Evolutionary conservation across 345 rosid species (phyloP).

Genomic region (Eucalyptus leucophloia): DNA sequence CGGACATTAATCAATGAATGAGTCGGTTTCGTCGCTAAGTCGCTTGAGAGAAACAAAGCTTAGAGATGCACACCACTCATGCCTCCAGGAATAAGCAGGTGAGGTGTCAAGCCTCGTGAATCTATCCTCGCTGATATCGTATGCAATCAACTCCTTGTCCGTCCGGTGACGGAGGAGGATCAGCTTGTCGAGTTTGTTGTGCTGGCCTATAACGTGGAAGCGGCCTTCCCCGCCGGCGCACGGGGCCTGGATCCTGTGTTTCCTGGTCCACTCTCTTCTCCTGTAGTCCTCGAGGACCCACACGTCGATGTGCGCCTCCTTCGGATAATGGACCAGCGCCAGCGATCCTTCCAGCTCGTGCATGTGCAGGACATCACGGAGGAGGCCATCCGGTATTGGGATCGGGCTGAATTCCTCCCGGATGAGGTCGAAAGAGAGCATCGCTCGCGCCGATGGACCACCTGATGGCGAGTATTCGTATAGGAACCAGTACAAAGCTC

Average conservation of each 20-base stretch:
- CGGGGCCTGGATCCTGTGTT: not conserved
- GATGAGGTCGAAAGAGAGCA: not conserved
- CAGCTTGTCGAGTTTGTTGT: not conserved
- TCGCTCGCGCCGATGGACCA: accelerated
- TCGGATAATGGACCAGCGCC: not conserved
- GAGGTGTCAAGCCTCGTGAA: not conserved
- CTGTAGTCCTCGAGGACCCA: not conserved
- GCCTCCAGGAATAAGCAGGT: not conserved
- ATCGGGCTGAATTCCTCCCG: not conserved
- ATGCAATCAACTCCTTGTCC: not conserved
- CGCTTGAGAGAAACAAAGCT: not conserved
- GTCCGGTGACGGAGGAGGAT: not conserved
- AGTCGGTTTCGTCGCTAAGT: not conserved
- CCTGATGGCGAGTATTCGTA: not conserved
- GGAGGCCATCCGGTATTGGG: not conserved
- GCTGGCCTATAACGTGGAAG: not conserved
- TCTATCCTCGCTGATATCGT: not conserved
- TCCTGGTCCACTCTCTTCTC: not conserved
- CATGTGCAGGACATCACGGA: not conserved
- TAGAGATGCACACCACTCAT: not conserved
- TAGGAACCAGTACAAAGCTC: not conserved
- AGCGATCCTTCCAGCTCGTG: not conserved
- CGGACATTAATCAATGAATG: not conserved
- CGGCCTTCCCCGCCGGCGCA: not conserved
- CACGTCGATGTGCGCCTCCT: not conserved